These are phyloP conservation scores for Moesziomyces sp. DNA, from an alignment of 1,284 basidiomycete genomes.

Conservation along the genomic window DNA sequence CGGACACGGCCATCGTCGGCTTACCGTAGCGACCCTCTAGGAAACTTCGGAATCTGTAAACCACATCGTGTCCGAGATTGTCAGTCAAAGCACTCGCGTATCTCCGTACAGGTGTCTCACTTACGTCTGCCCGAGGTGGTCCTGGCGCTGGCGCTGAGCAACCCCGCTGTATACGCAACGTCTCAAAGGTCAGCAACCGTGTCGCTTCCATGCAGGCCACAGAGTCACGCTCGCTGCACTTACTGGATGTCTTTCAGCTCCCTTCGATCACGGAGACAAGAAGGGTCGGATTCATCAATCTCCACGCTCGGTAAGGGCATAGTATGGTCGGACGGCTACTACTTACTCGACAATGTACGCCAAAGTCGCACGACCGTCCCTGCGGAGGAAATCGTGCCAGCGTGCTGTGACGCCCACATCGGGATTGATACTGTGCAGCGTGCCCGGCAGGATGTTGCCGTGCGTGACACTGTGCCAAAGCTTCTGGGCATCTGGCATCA, in stretches of 20 bases:
- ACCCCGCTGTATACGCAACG: no score
- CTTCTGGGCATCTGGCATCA: constrained; percentile 6
- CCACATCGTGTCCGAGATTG: neutral
- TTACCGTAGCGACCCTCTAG: neutral
- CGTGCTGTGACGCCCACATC: constrained; percentile 8
- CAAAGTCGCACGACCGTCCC: neutral
- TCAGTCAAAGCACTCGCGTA: neutral
- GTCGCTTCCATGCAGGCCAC: no score
- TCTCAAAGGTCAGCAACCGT: no score
- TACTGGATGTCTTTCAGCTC: no score
- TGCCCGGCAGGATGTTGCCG: constrained; percentile 16
- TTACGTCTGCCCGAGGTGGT: no score
- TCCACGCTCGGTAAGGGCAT: neutral
- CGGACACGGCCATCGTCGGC: neutral
- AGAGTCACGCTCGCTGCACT: no score
- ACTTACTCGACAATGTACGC: constrained; percentile 5
- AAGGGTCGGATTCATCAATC: no score
- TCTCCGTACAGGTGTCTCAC: no score
- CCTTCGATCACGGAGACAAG: no score
- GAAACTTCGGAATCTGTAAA: constrained; percentile 10
- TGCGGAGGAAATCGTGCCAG: constrained; percentile 16
- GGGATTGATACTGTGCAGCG: constrained; percentile 12
- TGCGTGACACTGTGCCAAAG: constrained; percentile 18
- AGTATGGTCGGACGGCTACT: neutral
- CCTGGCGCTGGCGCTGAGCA: no score